These are phyloP conservation scores for Alloteropsis semialata DNA, from an alignment of 176 grass and related monocot genomes.

Conservation along the genomic window DNA sequence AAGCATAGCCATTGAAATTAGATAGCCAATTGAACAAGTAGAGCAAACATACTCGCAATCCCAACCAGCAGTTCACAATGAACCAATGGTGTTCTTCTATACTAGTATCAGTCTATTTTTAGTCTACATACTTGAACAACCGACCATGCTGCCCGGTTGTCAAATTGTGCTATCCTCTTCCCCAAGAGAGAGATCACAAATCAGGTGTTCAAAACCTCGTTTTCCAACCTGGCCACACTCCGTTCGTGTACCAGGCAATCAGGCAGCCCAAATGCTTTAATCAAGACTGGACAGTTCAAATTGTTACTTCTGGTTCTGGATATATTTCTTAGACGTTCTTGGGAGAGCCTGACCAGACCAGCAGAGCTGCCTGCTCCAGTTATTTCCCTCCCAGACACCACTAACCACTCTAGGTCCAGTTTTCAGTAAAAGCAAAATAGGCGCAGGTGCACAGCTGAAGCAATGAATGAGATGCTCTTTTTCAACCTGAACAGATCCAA, in stretches of 20 bases:
- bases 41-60: not conserved
- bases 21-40: not conserved
- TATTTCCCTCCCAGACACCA: not conserved
- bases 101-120: not conserved
- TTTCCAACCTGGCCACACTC: not conserved
- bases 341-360: not conserved
- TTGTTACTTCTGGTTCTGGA: not conserved
- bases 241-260: not conserved
- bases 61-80: not conserved
- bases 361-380: not conserved
- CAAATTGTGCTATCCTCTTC: not conserved
- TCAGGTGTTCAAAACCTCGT: not conserved
- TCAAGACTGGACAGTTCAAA: not conserved
- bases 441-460: not conserved
- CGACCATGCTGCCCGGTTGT: not conserved
- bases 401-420: not conserved
- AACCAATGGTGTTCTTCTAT: not conserved
- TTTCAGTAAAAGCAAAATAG: conserved; percentile 20
- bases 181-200: not conserved
- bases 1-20: not conserved
- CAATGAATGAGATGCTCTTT: not conserved
- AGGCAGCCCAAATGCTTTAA: not conserved
- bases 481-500: conserved; percentile 87
- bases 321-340: not conserved
- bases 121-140: not conserved